Evolutionary conservation across 768 basidiomycete genomes (phyloP), one percentile per base, ranked within the genome.

Genomic region (Gymnopilus junonius): DNA sequence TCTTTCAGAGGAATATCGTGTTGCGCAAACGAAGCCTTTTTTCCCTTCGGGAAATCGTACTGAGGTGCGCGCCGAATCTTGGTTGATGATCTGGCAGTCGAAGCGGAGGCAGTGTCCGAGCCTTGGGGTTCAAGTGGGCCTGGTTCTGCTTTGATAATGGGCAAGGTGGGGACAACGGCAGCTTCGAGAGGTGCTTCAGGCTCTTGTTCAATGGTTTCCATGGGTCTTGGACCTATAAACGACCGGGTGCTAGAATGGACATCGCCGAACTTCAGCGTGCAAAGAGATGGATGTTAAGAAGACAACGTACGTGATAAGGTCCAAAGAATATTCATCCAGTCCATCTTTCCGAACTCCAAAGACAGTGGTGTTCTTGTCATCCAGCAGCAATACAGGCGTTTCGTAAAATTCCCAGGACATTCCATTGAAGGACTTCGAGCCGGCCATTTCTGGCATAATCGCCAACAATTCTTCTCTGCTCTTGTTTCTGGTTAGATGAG

Each of bases 311-410:
- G 69, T 73, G 45, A 65, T 55, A 32, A 73, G 61, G 31, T 71
- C 72, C 51, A 73, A 39, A 23, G 46, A 63, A 17, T 64, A 39
- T 11, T 59, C 35, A 43, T 76, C 60, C 54, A 67, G 53, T n/a
- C 59, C 63, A 10, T 57, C 58, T 11, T 53, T n/a, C 10, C 51
- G 48, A 21, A 68, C 45, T 21, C 70, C 59, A 20, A 75, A 74
- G 35, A 58, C 67, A 23, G 42, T 64, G 54, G 14, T 7, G 15
- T 68, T 69, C 21, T 27, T 45, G 32, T 67, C 69, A 27, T 75
- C 76, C 0, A 76, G 64, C 14, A 77, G 51, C 43, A 78, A 46
- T 31, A 74, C 66, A 2, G 76, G 76, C 3, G 69, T 73, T 39
- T 73, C 65, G 27, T 69, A 76, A 34, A 70, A 32, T 21, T 65